phyloP scores from a whole-genome alignment of 2,329 filamentous ascomycete genomes.

The Paraconiothyrium brasiliense region DNA sequence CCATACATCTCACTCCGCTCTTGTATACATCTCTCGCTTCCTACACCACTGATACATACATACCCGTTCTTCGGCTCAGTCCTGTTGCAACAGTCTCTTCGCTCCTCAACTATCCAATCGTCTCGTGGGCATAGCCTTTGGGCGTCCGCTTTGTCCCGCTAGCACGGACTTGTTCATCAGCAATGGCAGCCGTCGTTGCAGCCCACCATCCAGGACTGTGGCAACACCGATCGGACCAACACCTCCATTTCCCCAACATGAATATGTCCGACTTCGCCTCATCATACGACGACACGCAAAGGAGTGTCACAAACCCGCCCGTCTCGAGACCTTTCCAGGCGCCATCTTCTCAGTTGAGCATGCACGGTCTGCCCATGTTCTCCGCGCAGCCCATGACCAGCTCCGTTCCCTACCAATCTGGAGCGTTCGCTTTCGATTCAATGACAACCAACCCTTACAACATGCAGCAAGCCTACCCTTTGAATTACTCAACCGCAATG shows the following conservation, averaged over 20 bases:
- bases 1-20: constrained; percentile 31
- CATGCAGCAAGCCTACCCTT: constrained; percentile 45
- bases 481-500: constrained; percentile 37
- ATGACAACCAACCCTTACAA: constrained; percentile 48
- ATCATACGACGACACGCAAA: constrained; percentile 40
- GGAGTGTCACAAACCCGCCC: constrained; percentile 34
- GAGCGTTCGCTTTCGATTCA: constrained; percentile 47
- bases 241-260: constrained; percentile 43
- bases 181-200: constrained; percentile 51
- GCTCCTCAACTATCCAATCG: constrained; percentile 29
- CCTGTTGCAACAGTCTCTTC: constrained; percentile 31
- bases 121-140: constrained; percentile 27
- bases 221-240: constrained; percentile 44
- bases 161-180: constrained; percentile 33
- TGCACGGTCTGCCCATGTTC: constrained; percentile 47
- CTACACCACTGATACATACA: constrained; percentile 32
- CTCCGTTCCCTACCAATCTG: constrained; percentile 48
- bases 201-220: constrained; percentile 47
- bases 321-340: constrained; percentile 42
- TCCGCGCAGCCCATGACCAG: constrained; percentile 36
- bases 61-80: constrained; percentile 34
- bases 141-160: constrained; percentile 31
- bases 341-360: constrained; percentile 44
- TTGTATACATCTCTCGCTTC: constrained; percentile 31
- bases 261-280: constrained; percentile 41